Conservation (phyloP, 768 basidiomycete species). For the Austroboletus festivus region DNA sequence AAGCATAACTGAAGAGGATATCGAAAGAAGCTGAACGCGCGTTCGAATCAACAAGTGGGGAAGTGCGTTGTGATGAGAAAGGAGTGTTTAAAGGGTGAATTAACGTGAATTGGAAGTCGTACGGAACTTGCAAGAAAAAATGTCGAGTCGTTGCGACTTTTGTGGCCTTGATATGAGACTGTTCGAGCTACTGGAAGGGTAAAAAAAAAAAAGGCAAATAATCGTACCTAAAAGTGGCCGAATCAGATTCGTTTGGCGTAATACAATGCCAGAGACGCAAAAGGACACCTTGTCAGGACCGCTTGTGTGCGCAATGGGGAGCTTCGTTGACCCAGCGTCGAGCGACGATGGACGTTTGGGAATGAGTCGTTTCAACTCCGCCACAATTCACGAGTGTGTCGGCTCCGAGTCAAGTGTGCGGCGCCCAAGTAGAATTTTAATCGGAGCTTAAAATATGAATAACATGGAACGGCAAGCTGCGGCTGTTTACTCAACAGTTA, state of each 20-base stretch:
- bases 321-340: slow-evolving; percentile 15
- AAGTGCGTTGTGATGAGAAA: slow-evolving; percentile 1
- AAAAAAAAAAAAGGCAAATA: slow-evolving; percentile 17
- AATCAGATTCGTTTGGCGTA: slow-evolving; percentile 2
- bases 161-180: slow-evolving; percentile 9
- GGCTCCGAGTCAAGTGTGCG: slow-evolving; percentile 22
- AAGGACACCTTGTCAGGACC: neutral
- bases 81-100: slow-evolving; percentile 20
- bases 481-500: slow-evolving; percentile 10
- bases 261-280: neutral
- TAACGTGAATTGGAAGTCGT: slow-evolving; percentile 24
- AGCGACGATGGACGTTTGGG: slow-evolving; percentile 33
- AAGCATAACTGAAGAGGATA: slow-evolving; percentile 50
- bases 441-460: slow-evolving; percentile 24
- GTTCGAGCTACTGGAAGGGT: slow-evolving; percentile 4
- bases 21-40: slow-evolving; percentile 11
- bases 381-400: slow-evolving; percentile 24
- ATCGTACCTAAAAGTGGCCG: slow-evolving; percentile 11
- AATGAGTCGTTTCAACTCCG: slow-evolving; percentile 34
- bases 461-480: slow-evolving; percentile 19
- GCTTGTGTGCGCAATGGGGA: slow-evolving; percentile 11
- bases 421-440: neutral
- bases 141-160: slow-evolving; percentile 21
- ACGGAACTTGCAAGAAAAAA: neutral
- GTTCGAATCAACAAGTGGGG: slow-evolving; percentile 7